Evolutionary conservation across 805 yeast species (phyloP).

Genomic region (Wickerhamomyces kurtzmanii): DNA sequence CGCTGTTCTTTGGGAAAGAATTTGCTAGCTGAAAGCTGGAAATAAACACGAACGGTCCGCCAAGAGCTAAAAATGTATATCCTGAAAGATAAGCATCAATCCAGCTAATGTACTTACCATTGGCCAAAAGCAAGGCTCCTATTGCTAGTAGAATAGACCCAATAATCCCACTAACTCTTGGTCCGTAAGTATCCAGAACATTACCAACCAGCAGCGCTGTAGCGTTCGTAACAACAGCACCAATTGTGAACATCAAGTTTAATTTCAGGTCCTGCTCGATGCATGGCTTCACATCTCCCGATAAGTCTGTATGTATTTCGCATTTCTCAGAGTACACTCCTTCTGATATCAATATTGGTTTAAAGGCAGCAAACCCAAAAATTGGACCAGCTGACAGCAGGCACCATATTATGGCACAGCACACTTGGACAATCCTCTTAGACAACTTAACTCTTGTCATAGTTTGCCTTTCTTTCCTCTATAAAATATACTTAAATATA

Average conservation of each 20-base stretch:
- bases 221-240: slow-evolving; percentile 80
- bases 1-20: slow-evolving; percentile 74
- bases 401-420: slow-evolving; percentile 81
- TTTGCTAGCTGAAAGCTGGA: slow-evolving; percentile 87
- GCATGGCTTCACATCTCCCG: slow-evolving; percentile 43
- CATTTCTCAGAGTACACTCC: slow-evolving; percentile 69
- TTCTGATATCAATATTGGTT: slow-evolving; percentile 69
- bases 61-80: slow-evolving; percentile 68
- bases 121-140: slow-evolving; percentile 42
- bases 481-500: too few species aligned
- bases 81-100: slow-evolving; percentile 69
- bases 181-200: slow-evolving; percentile 72
- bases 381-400: slow-evolving; percentile 86
- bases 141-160: slow-evolving; percentile 53
- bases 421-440: too few species aligned
- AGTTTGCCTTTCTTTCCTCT: too few species aligned
- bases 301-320: too few species aligned
- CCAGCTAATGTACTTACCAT: slow-evolving; percentile 29
- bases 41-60: slow-evolving; percentile 91
- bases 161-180: slow-evolving; percentile 64
- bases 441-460: too few species aligned
- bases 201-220: slow-evolving; percentile 78
- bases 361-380: slow-evolving; percentile 93
- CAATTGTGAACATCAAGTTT: slow-evolving; percentile 75
- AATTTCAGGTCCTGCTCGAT: slow-evolving; percentile 73